Base-by-base conservation (phyloP, 805 yeast genomes). In the Saturnispora halmiae region DNA sequence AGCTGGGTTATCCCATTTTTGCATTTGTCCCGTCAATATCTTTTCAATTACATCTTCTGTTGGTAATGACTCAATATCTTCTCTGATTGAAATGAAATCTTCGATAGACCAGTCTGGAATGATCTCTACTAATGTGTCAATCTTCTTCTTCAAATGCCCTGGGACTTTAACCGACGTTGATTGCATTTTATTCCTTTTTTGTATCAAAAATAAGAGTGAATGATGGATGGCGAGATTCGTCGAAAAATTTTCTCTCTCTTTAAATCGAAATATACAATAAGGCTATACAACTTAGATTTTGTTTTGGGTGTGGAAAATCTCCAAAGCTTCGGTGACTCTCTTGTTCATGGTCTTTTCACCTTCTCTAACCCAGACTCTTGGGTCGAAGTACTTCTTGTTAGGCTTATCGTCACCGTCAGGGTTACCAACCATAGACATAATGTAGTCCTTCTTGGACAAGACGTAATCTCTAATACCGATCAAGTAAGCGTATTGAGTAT, bases 281-380 rank as follows among this genome's bases (percentile, higher is more conserved):
- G n/a, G n/a, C n/a, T 33, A 33, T 15, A 26, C 26, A 24, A 24
- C 32, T 44, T 37, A 26, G 71, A 80, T 62, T 64, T 73, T 77
- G 65, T 66, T 66, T 61, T 73, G 69, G 56, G 94, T 73, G 74
- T 80, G 87, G 95, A 92, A 92, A 63, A 84, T 72, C 39, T 67
- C 72, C 65, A 92, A 74, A 59, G 94, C 94, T 66, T 78, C 81
- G 48, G 82, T 54, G 60, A 92, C 74, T 80, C 96, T 85, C 54
- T 66, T 70, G 53, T 79, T 54, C 96, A 92, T 90, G 63, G 96
- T 87, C 87, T 87, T 87, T 78, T 92, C 98, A 77, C 98, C 97
- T 74, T 90, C 97, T 79, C 97, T 88, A 54, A 92, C 96, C 98
- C 98, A 92, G 70, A 88, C 97, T 81, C 98, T 90, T 73, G 98